Evolutionary conservation across 129 eudicot species (phyloP).

Genomic region (Scalesia atractyloides): DNA sequence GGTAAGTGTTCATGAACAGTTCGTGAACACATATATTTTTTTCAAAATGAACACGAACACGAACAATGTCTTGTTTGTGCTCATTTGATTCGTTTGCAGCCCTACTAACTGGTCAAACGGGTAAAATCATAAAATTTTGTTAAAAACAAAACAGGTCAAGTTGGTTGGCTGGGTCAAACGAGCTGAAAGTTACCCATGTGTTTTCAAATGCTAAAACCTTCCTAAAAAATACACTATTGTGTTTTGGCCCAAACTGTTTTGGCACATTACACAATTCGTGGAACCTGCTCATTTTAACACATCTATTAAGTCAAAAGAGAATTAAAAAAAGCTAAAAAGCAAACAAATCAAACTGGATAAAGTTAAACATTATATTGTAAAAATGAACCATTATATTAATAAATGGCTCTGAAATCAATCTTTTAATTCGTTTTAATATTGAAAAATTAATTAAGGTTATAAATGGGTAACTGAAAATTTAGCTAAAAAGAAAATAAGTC

Average conservation of each 20-base stretch:
- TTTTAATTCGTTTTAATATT: neutral
- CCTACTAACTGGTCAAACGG: neutral
- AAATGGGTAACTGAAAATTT: neutral
- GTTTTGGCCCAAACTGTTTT: too few relatives aligned
- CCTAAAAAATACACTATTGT: neutral
- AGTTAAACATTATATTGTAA: neutral
- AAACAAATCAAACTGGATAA: neutral
- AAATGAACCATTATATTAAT: neutral
- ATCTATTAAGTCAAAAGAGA: neutral
- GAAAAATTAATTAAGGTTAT: too few relatives aligned
- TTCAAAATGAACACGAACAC: too few relatives aligned
- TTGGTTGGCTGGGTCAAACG: neutral
- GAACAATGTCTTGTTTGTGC: too few relatives aligned
- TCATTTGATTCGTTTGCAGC: too few relatives aligned
- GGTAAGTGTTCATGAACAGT: too few relatives aligned
- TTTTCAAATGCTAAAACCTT: neutral
- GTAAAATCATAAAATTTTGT: neutral
- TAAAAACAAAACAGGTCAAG: neutral
- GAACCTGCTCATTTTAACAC: too few relatives aligned
- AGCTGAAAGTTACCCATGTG: conserved; percentile 4
- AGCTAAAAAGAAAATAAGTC: neutral
- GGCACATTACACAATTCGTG: too few relatives aligned
- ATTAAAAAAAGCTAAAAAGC: neutral
- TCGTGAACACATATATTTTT: too few relatives aligned
- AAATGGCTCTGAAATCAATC: neutral